phyloP scores from a whole-genome alignment of 1,139 yeast genomes.

The Geotrichum cucujoidarum region DNA sequence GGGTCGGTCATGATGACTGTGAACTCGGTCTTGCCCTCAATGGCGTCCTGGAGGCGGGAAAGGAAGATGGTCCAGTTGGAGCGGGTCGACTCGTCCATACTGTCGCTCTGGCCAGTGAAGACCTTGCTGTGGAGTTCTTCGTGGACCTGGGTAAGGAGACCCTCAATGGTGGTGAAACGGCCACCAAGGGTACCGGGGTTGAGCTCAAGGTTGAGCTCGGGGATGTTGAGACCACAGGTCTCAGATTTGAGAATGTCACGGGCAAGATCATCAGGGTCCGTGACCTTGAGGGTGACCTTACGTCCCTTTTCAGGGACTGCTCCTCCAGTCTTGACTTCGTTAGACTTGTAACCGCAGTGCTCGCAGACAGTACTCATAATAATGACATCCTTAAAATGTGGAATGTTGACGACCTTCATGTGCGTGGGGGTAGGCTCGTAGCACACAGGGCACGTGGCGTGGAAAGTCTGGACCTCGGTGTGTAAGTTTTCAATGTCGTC shows the following conservation, averaged over 20 bases:
- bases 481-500: conserved; percentile 79
- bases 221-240: conserved; percentile 79
- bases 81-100: conserved; percentile 77
- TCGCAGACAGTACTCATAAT: conserved; percentile 94
- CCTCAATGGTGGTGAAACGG: conserved; percentile 94
- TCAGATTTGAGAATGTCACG: conserved; percentile 94
- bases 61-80: conserved; percentile 79
- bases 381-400: conserved; percentile 96
- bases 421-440: conserved; percentile 72
- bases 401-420: conserved; percentile 94
- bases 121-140: conserved; percentile 87
- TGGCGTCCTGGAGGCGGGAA: conserved; percentile 69
- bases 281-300: conserved; percentile 65
- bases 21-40: conserved; percentile 75
- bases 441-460: conserved; percentile 91
- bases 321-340: conserved; percentile 98
- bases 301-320: conserved; percentile 85
- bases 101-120: conserved; percentile 80
- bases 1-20: conserved; percentile 92
- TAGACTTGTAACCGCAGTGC: conserved; percentile 90
- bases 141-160: conserved; percentile 78
- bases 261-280: conserved; percentile 89
- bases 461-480: conserved; percentile 89
- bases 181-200: conserved; percentile 98
- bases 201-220: conserved; percentile 85